Conservation (phyloP, 148 eudicot genomes). For the Rhododendron griersonianum region DNA sequence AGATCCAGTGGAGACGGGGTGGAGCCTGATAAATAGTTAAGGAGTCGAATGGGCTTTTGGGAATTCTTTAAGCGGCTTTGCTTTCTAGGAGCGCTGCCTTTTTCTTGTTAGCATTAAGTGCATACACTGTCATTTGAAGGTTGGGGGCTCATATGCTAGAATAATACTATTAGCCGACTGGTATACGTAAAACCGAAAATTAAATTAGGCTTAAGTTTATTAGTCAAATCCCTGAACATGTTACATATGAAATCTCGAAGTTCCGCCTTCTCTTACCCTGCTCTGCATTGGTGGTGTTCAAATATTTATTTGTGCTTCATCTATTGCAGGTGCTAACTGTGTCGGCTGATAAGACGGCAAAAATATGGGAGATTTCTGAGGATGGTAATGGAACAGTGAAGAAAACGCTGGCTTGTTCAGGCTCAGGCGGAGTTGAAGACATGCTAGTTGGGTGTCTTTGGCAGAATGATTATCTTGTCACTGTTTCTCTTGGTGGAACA, state of each 20-base stretch:
- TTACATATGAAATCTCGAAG: not conserved
- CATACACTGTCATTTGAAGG: not conserved
- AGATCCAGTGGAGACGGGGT: not conserved
- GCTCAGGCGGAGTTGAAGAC: conserved; percentile 88
- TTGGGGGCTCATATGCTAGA: not conserved
- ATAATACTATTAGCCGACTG: not conserved
- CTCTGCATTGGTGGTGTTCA: not conserved
- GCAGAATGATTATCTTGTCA: conserved; percentile 80
- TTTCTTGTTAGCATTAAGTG: not conserved
- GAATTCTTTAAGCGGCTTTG: not conserved
- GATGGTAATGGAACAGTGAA: conserved; percentile 61
- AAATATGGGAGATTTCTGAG: conserved; percentile 79
- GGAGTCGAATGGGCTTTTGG: not conserved
- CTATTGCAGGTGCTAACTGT: conserved; percentile 73
- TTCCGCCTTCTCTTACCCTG: not conserved
- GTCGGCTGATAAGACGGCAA: conserved; percentile 94
- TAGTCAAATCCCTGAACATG: not conserved
- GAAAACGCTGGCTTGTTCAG: conserved; percentile 62
- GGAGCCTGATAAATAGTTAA: not conserved
- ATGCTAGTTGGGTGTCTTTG: conserved; percentile 98
- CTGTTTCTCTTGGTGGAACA: conserved; percentile 91
- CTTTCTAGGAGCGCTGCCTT: not conserved
- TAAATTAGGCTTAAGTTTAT: too few relatives aligned
- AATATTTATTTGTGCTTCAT: not conserved
- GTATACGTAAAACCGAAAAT: not conserved